Conservation (phyloP, 106 monocot genomes). For the Phalaenopsis equestris region DNA sequence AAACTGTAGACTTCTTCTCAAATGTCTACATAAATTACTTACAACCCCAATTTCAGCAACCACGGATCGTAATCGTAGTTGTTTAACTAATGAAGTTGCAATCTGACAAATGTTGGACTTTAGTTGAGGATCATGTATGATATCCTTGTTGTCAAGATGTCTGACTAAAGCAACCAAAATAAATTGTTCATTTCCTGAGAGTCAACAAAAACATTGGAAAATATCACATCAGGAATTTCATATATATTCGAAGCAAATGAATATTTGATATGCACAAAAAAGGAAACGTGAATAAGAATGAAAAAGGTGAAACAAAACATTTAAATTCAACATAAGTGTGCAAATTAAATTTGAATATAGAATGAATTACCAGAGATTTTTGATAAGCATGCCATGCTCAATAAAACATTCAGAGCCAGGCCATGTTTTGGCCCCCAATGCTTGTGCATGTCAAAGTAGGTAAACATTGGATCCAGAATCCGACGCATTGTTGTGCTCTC, state of each 20-base stretch:
- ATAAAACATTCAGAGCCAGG: constrained; percentile 65
- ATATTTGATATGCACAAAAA: neutral
- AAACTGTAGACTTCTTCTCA: constrained; percentile 84
- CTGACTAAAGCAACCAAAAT: constrained; percentile 61
- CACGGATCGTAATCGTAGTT: constrained; percentile 38
- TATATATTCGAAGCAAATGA: neutral
- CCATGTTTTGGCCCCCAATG: constrained; percentile 67
- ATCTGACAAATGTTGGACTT: constrained; percentile 77
- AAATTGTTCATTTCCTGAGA: constrained; percentile 68
- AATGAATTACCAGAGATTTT: constrained; percentile 60
- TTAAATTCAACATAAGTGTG: neutral
- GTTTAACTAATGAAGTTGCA: constrained; percentile 53
- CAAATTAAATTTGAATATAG: neutral
- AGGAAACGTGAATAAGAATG: neutral
- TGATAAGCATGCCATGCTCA: constrained; percentile 45
- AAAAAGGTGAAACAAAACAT: neutral
- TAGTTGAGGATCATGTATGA: constrained; percentile 49
- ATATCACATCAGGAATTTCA: neutral
- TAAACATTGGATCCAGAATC: constrained; percentile 77
- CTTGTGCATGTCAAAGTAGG: constrained; percentile 61
- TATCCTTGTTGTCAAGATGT: constrained; percentile 93
- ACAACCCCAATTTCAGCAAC: constrained; percentile 63
- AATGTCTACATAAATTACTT: constrained; percentile 79
- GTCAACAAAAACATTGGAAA: constrained; percentile 3
- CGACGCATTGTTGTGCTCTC: constrained; percentile 79